These are phyloP conservation scores for Parathielavia hyrcaniae DNA, from an alignment of 495 filamentous ascomycete species.

Conservation along the genomic window DNA sequence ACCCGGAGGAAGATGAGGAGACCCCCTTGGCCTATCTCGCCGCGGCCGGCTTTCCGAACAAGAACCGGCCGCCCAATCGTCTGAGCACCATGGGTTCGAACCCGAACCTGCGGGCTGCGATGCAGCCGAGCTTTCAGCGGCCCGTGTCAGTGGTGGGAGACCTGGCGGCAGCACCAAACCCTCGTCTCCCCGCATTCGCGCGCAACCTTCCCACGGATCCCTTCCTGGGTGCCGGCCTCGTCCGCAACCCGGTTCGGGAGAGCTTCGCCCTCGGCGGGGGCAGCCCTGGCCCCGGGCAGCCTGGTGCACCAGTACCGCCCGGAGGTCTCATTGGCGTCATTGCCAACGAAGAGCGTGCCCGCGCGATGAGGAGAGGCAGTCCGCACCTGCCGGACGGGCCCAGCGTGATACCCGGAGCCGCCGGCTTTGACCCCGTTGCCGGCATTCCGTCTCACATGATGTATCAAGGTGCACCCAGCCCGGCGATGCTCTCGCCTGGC, in stretches of 20 bases:
- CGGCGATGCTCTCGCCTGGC: slow-evolving; percentile 49
- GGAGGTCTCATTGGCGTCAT: slow-evolving; percentile 90
- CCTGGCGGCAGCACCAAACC: slow-evolving; percentile 15
- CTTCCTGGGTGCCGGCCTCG: slow-evolving; percentile 75
- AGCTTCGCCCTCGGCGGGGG: slow-evolving; percentile 65
- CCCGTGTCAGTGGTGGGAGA: slow-evolving; percentile 32
- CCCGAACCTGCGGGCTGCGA: slow-evolving; percentile 51
- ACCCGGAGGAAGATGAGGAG: slow-evolving; percentile 77
- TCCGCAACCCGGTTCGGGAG: slow-evolving; percentile 69
- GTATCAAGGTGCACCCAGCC: slow-evolving; percentile 39
- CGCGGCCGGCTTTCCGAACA: slow-evolving; percentile 87
- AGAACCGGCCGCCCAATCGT: slow-evolving; percentile 69
- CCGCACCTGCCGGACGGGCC: slow-evolving; percentile 50
- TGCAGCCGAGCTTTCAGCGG: slow-evolving; percentile 34
- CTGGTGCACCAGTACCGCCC: slow-evolving; percentile 35
- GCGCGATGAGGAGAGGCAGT: slow-evolving; percentile 71
- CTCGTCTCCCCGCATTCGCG: slow-evolving; percentile 70
- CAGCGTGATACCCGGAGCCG: slow-evolving; percentile 34
- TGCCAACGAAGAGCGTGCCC: slow-evolving; percentile 70
- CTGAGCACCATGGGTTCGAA: slow-evolving; percentile 60
- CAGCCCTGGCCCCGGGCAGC: slow-evolving; percentile 40
- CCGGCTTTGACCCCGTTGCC: slow-evolving; percentile 37
- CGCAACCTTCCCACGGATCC: slow-evolving; percentile 81
- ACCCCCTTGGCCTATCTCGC: slow-evolving; percentile 81
- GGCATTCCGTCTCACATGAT: slow-evolving; percentile 46